phyloP scores from a whole-genome alignment of 2,329 filamentous ascomycete species.

The Epichloe bromicola region DNA sequence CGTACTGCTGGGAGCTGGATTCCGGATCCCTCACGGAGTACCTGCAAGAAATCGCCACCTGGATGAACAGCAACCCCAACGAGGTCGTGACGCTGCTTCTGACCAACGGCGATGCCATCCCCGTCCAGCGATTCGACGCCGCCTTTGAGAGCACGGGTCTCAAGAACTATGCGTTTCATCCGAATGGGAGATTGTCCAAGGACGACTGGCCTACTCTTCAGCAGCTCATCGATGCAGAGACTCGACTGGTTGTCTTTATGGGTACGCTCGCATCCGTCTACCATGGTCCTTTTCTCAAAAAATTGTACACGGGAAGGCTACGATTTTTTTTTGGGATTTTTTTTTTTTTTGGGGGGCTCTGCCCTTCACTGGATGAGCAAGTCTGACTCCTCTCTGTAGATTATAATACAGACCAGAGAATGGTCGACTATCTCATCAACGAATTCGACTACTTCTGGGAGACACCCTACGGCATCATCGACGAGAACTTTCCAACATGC shows the following conservation, averaged over 20 bases:
- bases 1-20: conserved; percentile 45
- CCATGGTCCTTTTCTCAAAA: too few relatives aligned
- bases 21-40: conserved; percentile 43
- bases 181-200: conserved; percentile 26
- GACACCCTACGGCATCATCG: conserved; percentile 53
- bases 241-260: conserved; percentile 58
- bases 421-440: conserved; percentile 49
- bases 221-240: conserved; percentile 47
- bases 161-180: conserved; percentile 41
- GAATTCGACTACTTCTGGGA: conserved; percentile 60
- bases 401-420: conserved; percentile 35
- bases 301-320: too few relatives aligned
- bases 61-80: conserved; percentile 43
- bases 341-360: background rate
- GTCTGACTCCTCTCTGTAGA: conserved; percentile 31
- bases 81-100: conserved; percentile 52
- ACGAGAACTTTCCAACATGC: conserved; percentile 50
- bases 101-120: conserved; percentile 47
- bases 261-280: conserved; percentile 25
- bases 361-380: background rate
- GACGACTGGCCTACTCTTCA: conserved; percentile 58
- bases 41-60: conserved; percentile 43
- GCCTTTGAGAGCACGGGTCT: conserved; percentile 44
- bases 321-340: background rate
- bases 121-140: conserved; percentile 39